Evolutionary conservation across 1,139 yeast genomes (phyloP).

Genomic region (Sugiyamaella paludigena): DNA sequence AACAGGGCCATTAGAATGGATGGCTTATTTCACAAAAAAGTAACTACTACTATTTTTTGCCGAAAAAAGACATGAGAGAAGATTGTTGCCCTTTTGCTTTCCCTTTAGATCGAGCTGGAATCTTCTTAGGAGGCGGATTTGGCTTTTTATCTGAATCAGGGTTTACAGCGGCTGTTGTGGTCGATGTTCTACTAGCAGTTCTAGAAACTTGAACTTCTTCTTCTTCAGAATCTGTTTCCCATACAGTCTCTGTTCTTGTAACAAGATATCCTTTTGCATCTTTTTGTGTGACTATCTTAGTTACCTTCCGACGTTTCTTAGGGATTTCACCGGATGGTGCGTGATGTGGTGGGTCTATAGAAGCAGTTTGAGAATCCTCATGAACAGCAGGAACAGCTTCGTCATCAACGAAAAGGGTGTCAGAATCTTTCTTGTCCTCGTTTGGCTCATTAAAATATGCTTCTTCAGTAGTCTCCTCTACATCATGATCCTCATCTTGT

Average conservation of each 20-base stretch:
- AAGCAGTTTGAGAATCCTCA: conserved; percentile 1
- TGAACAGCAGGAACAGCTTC: conserved; percentile 12
- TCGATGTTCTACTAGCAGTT: neutral
- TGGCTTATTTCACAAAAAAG: no score
- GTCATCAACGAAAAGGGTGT: neutral
- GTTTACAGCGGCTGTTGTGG: neutral
- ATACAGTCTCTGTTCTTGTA: conserved; percentile 20
- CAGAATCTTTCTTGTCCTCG: neutral
- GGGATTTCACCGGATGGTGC: neutral
- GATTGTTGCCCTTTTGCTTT: conserved; percentile 21
- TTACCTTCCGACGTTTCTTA: conserved; percentile 19
- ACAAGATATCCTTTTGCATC: conserved; percentile 23
- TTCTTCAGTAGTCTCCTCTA: conserved; percentile 8
- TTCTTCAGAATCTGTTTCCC: conserved; percentile 25
- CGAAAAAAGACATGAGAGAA: conserved; percentile 26
- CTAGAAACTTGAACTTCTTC: conserved; percentile 15
- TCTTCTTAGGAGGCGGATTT: conserved; percentile 10
- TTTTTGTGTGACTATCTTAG: conserved; percentile 16
- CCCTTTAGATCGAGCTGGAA: conserved; percentile 10
- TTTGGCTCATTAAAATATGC: conserved; percentile 6
- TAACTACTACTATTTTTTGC: conserved; percentile 12
- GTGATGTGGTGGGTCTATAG: neutral
- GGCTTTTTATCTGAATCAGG: conserved; percentile 2
- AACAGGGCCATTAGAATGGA: no score
- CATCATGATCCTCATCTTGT: conserved; percentile 16